These are phyloP conservation scores for Citropsis articulata DNA, from an alignment of 345 rosid species.

Conservation along the genomic window DNA sequence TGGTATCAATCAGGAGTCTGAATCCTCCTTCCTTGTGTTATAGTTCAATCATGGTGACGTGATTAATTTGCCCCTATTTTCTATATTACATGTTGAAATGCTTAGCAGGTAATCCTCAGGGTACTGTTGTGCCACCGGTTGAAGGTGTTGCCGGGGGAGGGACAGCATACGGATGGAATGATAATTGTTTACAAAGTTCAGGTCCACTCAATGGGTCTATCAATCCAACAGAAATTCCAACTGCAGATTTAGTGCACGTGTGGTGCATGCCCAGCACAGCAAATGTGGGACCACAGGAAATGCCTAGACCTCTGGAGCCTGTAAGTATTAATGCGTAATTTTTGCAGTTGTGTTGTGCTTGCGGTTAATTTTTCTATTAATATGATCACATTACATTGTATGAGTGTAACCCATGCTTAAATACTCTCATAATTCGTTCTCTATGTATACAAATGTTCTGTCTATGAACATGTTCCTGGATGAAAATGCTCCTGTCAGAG, in stretches of 20 bases:
- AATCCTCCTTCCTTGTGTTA: too few relatives aligned
- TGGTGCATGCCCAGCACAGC: slow-evolving; percentile 92
- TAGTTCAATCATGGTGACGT: not conserved
- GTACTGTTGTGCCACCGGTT: slow-evolving; percentile 57
- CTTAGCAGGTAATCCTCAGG: slow-evolving; percentile 40
- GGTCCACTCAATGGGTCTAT: slow-evolving; percentile 44
- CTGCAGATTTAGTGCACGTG: slow-evolving; percentile 67
- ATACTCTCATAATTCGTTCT: not conserved
- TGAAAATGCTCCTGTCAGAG: not conserved
- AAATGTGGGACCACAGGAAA: slow-evolving; percentile 78
- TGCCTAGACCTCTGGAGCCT: slow-evolving; percentile 75
- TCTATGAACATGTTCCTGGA: not conserved
- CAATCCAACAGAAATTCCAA: slow-evolving; percentile 62
- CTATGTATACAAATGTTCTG: too few relatives aligned
- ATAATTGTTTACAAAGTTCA: slow-evolving; percentile 39
- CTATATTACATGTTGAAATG: slow-evolving; percentile 3
- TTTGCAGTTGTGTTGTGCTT: slow-evolving; percentile 1
- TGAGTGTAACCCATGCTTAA: not conserved
- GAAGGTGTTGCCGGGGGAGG: slow-evolving; percentile 99
- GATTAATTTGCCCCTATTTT: not conserved
- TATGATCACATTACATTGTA: not conserved
- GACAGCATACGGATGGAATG: slow-evolving; percentile 92
- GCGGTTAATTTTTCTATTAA: not conserved
- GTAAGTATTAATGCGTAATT: slow-evolving; percentile 40
- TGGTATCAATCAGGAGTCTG: too few relatives aligned